Base-by-base conservation (phyloP, 176 grass and related monocot genomes). In the Oryza punctata region DNA sequence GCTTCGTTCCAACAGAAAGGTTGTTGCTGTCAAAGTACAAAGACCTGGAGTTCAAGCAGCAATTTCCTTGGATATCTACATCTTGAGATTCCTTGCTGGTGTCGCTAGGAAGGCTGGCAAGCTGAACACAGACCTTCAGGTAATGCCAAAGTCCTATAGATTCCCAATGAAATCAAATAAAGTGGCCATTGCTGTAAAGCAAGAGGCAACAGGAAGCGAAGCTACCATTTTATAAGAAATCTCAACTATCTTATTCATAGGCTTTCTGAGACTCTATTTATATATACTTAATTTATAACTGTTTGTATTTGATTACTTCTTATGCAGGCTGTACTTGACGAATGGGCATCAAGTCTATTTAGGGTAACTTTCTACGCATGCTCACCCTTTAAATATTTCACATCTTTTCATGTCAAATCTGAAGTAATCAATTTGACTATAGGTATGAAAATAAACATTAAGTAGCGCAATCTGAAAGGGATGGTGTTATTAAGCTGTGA, bases 21-120 rank as follows among this genome's bases (percentile, higher is more conserved):
- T 95, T 79, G 96, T 98, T 76, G 96, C 96, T n/a, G 92, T 98
- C 68, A 98, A 98, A 90, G 96, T 98, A 76, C 96, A 98, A 80
- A 89, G 96, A 32, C 96, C 96, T 85, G 96, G 96, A 78, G 96
- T 95, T 90, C 88, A 93, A 88, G 92, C 96, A 69, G 92, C 83
- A 63, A 98, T 98, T 90, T 91, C 96, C 12, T 93, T 98, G 61
- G 96, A 98, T 85, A 91, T 98, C 26, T 95, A 88, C 90, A 98
- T 98, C 76, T 90, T 98, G 70, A 91, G 96, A 75, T 98, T 88
- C 72, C 84, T 98, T 75, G 96, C 89, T 86, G 93, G 92, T 47
- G 3, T 98, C 72, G 85, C 86, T 50, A 89, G 85, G 66, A 91
- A 79, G 88, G 89, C 72, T 90, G 82, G 81, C 69, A 95, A 93